Conservation (phyloP, 805 yeast genomes). For the Yarrowia osloensis region DNA sequence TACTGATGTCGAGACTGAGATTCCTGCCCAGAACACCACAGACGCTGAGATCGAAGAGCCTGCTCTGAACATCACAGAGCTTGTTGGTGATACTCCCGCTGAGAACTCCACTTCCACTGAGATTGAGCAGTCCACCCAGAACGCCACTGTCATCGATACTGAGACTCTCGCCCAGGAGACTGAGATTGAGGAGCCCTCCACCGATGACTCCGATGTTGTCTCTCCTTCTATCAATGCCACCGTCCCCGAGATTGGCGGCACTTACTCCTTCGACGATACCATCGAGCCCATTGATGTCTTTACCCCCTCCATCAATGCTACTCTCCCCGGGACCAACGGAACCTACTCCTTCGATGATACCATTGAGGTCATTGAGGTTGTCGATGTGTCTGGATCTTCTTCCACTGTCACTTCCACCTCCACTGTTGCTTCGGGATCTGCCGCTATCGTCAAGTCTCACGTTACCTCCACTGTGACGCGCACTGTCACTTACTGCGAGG, state of each 20-base stretch:
- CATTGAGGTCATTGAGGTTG: background rate
- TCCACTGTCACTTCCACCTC: background rate
- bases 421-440: background rate
- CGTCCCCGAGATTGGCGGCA: no score
- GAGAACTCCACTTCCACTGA: background rate
- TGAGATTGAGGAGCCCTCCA: background rate
- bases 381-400: background rate
- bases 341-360: background rate
- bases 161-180: background rate
- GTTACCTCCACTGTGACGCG: conserved; percentile 84
- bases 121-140: background rate
- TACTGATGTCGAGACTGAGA: background rate
- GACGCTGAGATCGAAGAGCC: background rate
- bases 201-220: no score
- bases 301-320: background rate
- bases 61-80: no score
- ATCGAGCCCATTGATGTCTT: background rate
- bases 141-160: background rate
- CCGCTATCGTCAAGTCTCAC: conserved; percentile 48
- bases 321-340: background rate
- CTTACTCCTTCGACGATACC: no score
- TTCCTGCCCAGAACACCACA: background rate
- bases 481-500: conserved; percentile 63
- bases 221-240: no score
- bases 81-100: no score